phyloP scores from a whole-genome alignment of 2,329 filamentous ascomycete genomes.

The Botrytis squamosa region DNA sequence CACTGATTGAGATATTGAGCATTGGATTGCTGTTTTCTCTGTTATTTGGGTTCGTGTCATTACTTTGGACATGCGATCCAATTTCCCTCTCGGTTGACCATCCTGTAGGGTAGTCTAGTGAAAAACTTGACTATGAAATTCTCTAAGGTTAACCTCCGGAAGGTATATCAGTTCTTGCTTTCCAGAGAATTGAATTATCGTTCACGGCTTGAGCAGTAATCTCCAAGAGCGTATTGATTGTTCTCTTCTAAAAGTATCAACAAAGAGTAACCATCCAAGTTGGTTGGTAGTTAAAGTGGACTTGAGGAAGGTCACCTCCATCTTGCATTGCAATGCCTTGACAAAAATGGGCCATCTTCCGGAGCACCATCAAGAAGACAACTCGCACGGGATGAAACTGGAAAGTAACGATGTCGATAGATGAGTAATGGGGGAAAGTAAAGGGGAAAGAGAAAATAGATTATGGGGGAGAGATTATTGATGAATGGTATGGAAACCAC shows the following conservation, averaged over 20 bases:
- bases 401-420: background rate
- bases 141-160: background rate
- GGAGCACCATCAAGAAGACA: background rate
- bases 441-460: background rate
- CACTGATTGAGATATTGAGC: background rate
- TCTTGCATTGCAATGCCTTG: background rate
- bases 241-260: background rate
- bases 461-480: background rate
- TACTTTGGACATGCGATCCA: background rate
- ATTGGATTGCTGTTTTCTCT: background rate
- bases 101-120: background rate
- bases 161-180: background rate
- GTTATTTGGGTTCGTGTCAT: accelerated
- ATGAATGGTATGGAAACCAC: background rate
- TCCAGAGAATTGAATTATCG: accelerated
- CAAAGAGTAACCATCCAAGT: background rate
- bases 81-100: background rate
- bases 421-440: background rate
- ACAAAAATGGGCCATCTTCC: accelerated
- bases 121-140: background rate
- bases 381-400: background rate
- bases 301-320: background rate
- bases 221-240: background rate
- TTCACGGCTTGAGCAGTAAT: background rate
- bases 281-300: background rate